Conservation (phyloP, 805 yeast genomes). For the Teunomyces kruisii region DNA sequence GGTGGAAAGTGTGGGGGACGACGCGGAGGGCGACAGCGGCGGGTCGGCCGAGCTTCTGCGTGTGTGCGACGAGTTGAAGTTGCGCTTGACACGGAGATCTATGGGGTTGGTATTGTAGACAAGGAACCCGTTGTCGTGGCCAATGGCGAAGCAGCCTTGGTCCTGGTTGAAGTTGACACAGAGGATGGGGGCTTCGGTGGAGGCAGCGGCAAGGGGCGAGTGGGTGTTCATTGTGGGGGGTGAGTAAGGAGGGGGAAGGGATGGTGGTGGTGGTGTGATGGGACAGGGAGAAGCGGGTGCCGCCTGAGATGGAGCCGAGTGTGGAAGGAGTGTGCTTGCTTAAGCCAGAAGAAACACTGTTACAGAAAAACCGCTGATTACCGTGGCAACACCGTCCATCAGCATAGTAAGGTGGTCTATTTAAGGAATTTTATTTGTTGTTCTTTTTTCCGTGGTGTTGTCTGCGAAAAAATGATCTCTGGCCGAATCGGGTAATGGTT, state of each 20-base stretch:
- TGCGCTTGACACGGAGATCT: constrained; percentile 65
- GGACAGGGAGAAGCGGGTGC: background rate
- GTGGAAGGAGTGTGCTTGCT: no score
- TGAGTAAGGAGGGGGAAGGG: no score
- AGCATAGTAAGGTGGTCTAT: constrained; percentile 1
- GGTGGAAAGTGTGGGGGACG: background rate
- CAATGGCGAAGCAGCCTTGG: constrained; percentile 83
- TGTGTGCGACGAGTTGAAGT: constrained; percentile 1
- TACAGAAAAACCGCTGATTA: background rate
- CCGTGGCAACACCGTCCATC: constrained; percentile 1
- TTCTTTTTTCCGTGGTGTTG: constrained; percentile 1
- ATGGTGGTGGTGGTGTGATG: no score
- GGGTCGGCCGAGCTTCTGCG: background rate
- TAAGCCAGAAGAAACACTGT: no score
- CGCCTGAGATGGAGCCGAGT: no score
- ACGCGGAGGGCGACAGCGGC: background rate
- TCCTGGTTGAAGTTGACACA: constrained; percentile 83
- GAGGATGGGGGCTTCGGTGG: constrained; percentile 39
- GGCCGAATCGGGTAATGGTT: background rate
- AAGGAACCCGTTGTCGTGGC: constrained; percentile 76
- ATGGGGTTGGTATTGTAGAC: constrained; percentile 89
- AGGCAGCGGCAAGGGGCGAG: constrained; percentile 11
- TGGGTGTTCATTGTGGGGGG: constrained; percentile 16
- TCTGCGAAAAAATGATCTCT: background rate
- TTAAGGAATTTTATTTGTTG: constrained; percentile 3